A percentile compares a stretch with the other conserved stretches of the same genome.
phyloP scores from a whole-genome alignment of 2,329 filamentous ascomycete species.

The Chaetomium strumarium region DNA sequence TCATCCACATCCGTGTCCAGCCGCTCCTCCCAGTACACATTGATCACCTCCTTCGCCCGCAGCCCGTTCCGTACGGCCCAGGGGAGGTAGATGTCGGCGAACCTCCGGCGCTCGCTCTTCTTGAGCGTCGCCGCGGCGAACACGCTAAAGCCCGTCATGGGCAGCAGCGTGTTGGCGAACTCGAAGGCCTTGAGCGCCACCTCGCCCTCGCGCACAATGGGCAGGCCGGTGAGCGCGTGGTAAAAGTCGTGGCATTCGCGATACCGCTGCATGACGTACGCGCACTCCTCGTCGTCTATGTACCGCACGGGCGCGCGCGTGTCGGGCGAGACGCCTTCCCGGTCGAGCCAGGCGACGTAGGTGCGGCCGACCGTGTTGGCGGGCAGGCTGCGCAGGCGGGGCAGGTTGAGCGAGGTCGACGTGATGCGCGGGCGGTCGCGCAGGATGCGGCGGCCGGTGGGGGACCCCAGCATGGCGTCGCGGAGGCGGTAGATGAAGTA shows the following conservation, averaged over 20 bases:
- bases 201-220: slow-evolving; percentile 90
- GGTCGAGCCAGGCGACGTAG: slow-evolving; percentile 88
- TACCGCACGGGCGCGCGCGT: slow-evolving; percentile 78
- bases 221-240: slow-evolving; percentile 86
- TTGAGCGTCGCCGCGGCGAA: slow-evolving; percentile 84
- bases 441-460: slow-evolving; percentile 85
- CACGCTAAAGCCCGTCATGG: slow-evolving; percentile 88
- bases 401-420: slow-evolving; percentile 61
- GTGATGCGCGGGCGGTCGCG: slow-evolving; percentile 84
- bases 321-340: slow-evolving; percentile 88
- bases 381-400: slow-evolving; percentile 65
- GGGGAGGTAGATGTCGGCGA: slow-evolving; percentile 72
- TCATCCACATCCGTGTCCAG: slow-evolving; percentile 76
- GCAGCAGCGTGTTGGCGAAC: slow-evolving; percentile 87
- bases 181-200: slow-evolving; percentile 97
- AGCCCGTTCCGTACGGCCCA: slow-evolving; percentile 87
- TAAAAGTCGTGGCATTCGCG: slow-evolving; percentile 97
- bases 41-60: slow-evolving; percentile 73
- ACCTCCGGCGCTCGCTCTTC: slow-evolving; percentile 67
- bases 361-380: slow-evolving; percentile 69
- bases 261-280: slow-evolving; percentile 98
- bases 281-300: slow-evolving; percentile 91
- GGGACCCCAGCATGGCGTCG: slow-evolving; percentile 77
- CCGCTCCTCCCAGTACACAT: slow-evolving; percentile 97
- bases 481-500: slow-evolving; percentile 93